These are phyloP conservation scores for Rutstroemia sp. DNA, from an alignment of 2,329 filamentous ascomycete genomes.

Conservation along the genomic window DNA sequence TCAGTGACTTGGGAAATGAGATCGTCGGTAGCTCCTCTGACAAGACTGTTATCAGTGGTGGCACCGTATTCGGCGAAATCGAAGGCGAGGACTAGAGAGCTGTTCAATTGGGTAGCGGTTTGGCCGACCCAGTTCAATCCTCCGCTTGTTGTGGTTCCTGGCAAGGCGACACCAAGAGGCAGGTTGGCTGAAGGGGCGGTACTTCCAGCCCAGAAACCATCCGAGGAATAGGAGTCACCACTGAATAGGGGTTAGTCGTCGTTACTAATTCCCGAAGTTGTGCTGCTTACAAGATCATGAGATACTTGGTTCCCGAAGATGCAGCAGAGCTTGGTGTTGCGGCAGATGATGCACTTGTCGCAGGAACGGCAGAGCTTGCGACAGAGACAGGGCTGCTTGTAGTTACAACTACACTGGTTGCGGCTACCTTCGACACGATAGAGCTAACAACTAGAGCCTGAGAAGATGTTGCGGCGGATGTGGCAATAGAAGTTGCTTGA, in stretches of 20 bases:
- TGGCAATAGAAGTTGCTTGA: too few relatives aligned
- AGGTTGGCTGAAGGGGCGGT: not conserved
- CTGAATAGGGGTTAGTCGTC: not conserved
- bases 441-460: too few relatives aligned
- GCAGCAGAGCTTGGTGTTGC: not conserved
- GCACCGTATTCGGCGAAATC: slow-evolving; percentile 5
- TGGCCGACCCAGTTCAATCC: not conserved
- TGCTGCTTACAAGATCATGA: slow-evolving; percentile 2
- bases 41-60: not conserved
- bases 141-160: slow-evolving; percentile 1
- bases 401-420: too few relatives aligned
- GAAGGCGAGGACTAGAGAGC: not conserved
- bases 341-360: not conserved
- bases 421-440: too few relatives aligned
- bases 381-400: too few relatives aligned
- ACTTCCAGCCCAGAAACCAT: not conserved
- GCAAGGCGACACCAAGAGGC: not conserved
- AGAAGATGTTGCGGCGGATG: too few relatives aligned
- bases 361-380: too few relatives aligned
- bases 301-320: slow-evolving; percentile 3
- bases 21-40: not conserved
- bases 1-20: not conserved
- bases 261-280: not conserved
- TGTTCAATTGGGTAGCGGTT: slow-evolving; percentile 1
- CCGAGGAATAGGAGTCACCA: slow-evolving; percentile 1